Evolutionary conservation across 805 yeast genomes (phyloP).

Genomic region (Yamadazyma sp.): DNA sequence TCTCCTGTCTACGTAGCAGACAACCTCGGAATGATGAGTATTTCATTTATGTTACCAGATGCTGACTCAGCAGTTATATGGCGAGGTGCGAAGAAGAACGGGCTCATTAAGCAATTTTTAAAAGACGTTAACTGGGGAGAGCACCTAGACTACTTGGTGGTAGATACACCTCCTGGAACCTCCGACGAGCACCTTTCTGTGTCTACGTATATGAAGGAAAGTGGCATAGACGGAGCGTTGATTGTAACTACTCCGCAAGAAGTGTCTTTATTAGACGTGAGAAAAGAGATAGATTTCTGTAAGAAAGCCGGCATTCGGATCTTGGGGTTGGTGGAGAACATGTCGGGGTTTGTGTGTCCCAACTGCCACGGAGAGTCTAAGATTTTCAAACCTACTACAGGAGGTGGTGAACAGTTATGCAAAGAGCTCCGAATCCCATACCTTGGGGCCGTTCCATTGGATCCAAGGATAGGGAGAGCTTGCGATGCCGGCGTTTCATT

Average conservation of each 20-base stretch:
- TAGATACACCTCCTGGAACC: slow-evolving; percentile 99
- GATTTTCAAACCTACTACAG: slow-evolving; percentile 93
- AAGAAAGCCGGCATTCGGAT: slow-evolving; percentile 83
- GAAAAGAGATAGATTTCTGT: slow-evolving; percentile 95
- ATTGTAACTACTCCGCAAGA: slow-evolving; percentile 98
- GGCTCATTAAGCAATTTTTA: slow-evolving; percentile 87
- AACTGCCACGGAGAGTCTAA: slow-evolving; percentile 85
- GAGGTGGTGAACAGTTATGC: slow-evolving; percentile 88
- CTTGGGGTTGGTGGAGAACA: slow-evolving; percentile 91
- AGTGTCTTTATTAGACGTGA: slow-evolving; percentile 89
- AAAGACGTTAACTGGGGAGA: slow-evolving; percentile 96
- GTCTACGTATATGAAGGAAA: slow-evolving; percentile 80
- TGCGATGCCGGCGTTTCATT: slow-evolving; percentile 88
- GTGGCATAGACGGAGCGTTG: slow-evolving; percentile 93
- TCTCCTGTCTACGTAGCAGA: slow-evolving; percentile 95
- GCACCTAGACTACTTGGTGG: slow-evolving; percentile 72
- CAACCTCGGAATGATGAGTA: slow-evolving; percentile 92
- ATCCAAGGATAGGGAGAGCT: slow-evolving; percentile 87
- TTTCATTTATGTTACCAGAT: slow-evolving; percentile 91
- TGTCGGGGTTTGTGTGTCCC: slow-evolving; percentile 99
- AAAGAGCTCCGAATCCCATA: slow-evolving; percentile 75
- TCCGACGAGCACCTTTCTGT: slow-evolving; percentile 95
- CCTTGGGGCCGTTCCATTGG: slow-evolving; percentile 91
- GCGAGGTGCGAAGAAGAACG: slow-evolving; percentile 96
- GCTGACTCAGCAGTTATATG: slow-evolving; percentile 92